Base-by-base conservation (phyloP, 2,329 filamentous ascomycete genomes). In the Tolypocladium endophyticum region DNA sequence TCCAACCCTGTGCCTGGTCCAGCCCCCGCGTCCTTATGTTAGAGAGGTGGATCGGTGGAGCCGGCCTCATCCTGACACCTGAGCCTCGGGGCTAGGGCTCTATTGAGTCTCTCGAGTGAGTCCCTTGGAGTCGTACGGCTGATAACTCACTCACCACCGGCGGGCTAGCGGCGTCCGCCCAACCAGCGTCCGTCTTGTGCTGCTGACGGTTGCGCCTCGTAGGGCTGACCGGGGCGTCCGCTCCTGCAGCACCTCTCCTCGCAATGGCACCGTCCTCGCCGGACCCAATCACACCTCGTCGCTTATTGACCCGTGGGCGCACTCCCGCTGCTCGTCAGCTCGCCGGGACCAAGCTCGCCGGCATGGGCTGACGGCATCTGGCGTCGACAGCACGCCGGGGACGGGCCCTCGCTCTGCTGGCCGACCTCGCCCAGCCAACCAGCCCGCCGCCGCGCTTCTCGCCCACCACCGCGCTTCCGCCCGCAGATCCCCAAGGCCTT, bases 171-270 rank as follows among this genome's bases (percentile, higher is more conserved):
- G 28, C 50, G 20, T 35, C 47, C 16, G 47, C n/a, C 43, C 43
- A 47, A 47, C 18, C 30, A 35, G 28, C 50, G 18, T 9, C 4
- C 18, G 7, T 18, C 28, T 18, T n/a, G 41, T n/a, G 7, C 18
- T 55, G 56, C 56, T 60, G 56, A 58, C 56, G 56, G 35, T 18
- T 50, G 33, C 56, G 59, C 56, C 59, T 58, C 53, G 59, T 60
- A 60, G 59, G 59, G 59, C 59, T 60, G 59, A 60, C 59, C 56
- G 59, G 59, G 56, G 56, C 36, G 36, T 4, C 55, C 43, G 53
- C 25, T 28, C 55, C 11, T 56, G 38, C 55, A 43, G 38, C 43
- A 30, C 25, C 35, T 33, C 28, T n/a, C 23, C 28, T 35, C 56
- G 38, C 35, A 3, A 25, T 30, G 18, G 39, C 43, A 16, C 33